Evolutionary conservation across 2,329 filamentous ascomycete species (phyloP), one percentile per base, ranked within the genome.

Genomic region (Phialocephala subalpina): DNA sequence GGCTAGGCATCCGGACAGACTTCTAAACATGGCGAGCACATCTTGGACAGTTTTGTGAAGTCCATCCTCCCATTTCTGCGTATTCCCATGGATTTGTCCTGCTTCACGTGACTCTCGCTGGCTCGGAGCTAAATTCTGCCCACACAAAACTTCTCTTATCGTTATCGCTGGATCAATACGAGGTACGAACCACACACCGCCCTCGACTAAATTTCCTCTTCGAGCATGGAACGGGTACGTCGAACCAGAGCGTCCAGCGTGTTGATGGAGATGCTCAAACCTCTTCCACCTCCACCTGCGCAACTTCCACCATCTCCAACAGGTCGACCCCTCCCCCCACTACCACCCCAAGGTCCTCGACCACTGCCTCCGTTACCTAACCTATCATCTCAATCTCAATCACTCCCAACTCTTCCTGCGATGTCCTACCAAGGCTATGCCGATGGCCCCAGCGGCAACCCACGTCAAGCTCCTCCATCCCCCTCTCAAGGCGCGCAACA

Each of bases 401-500:
- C 45, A 25, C 45, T 49, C 11, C 45, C n/a, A 49, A 11, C 27
- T 14, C 49, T 53, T 6, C 49, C 49, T 11, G 25, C 22, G 5
- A 69, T 69, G 67, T 65, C 57, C 42, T 70, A 67, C 38, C 73
- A 73, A 60, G 73, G 71, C 60, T 75, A 72, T 53, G 52, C 68
- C 33, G 74, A 76, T 20, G 60, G 66, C 3, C 67, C 73, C 35
- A 69, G 71, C 55, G 60, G 64, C 14, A 71, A 70, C 45, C 66
- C 69, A 1, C 61, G 64, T 27, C 64, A 67, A 55, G 74, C 75
- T n/a, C 74, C 75, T 22, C 75, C 75, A 29, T 76, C 74, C 0
- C 73, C 75, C 33, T 73, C 73, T 14, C 74, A 73, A 67, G 67
- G 68, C 14, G 72, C 74, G 57, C 63, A 70, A 53, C 74, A 76